A percentile compares a stretch with the other conserved stretches of the same genome.
Evolutionary conservation across 2,329 filamentous ascomycete species (phyloP).

Genomic region (Beauveria sp.): DNA sequence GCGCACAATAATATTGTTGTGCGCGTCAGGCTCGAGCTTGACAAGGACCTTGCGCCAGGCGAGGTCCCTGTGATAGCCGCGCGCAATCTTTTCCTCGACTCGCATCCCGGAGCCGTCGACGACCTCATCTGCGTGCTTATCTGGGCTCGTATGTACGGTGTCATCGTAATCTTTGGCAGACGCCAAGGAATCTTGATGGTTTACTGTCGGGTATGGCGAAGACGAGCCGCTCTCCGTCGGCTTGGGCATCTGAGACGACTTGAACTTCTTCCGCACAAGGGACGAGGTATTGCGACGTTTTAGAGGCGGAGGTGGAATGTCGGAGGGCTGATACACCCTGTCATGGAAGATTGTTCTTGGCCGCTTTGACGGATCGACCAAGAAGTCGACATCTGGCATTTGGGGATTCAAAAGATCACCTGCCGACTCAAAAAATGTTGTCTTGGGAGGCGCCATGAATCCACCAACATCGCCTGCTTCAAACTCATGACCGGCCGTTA

Average conservation of each 20-base stretch:
- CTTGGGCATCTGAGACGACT: constrained; percentile 16
- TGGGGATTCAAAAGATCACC: constrained; percentile 89
- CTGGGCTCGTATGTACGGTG: constrained; percentile 36
- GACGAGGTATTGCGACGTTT: constrained; percentile 43
- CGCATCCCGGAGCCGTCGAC: constrained; percentile 65
- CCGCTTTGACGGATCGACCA: constrained; percentile 74
- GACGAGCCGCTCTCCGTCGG: constrained; percentile 24
- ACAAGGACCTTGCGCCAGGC: constrained; percentile 97
- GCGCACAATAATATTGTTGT: constrained; percentile 96
- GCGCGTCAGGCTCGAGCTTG: constrained; percentile 88
- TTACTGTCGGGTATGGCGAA: constrained; percentile 26
- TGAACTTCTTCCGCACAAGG: constrained; percentile 24
- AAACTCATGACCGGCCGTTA: constrained; percentile 44
- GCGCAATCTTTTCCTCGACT: constrained; percentile 95
- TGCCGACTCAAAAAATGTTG: constrained; percentile 91
- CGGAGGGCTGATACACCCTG: constrained; percentile 84
- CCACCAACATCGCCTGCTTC: constrained; percentile 34
- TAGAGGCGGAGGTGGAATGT: constrained; percentile 77
- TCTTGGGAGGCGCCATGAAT: constrained; percentile 70
- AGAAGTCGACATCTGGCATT: constrained; percentile 70
- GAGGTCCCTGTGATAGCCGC: constrained; percentile 85
- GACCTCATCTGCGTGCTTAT: constrained; percentile 29
- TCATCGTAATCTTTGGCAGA: constrained; percentile 48
- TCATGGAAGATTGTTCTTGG: constrained; percentile 94
- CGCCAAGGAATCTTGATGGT: constrained; percentile 35